Evolutionary conservation across 331 rosid species (phyloP), one percentile per base, ranked within the genome.

Genomic region (Pyrus hybrid): DNA sequence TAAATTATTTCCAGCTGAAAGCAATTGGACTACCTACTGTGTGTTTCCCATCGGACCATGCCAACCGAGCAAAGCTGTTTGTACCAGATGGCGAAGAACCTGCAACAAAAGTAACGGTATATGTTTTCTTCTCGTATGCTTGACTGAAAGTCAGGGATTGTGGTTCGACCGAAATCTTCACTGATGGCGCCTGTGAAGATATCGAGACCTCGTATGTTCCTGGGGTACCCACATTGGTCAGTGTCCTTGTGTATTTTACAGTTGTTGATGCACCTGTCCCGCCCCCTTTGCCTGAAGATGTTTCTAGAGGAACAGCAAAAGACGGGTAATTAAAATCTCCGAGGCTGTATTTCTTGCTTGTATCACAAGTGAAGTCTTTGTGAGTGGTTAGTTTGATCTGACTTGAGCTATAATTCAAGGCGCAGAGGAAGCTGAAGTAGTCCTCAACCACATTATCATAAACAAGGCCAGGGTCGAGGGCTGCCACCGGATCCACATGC

Each of bases 21-120:
- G 97, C 97, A 74, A 95, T 79, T 4, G 96, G 93, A 81, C 92
- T 90, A 2, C 91, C 87, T 20, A 95, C 93, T 10, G 25, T 71
- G 76, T 87, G 99, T 76, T 88, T 90, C 82, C 97, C 97, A 72
- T 90, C 97, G 0, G 96, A 87, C 99, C 97, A 95, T 80, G 83
- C 90, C 83, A 95, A 81, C 72, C 84, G 86, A 73, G 89, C 92
- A 60, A 84, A 95, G 85, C 83, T 80, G 60, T 68, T 79, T 35
- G 97, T 77, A 20, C 93, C 97, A 28, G 86, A 85, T 47, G 97
- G 91, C 88, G 16, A 53, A 61, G 97, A 78, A 61, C 71, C 35
- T 37, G 92, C 75, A 4, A 80, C 79, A 80, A 95, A 90, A 4
- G 91, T 89, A 43, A 92, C 96, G 3, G 90, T 90, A 71, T 86